These are phyloP conservation scores for Aspergillus affinis DNA, from an alignment of 495 filamentous ascomycete genomes.

Conservation along the genomic window DNA sequence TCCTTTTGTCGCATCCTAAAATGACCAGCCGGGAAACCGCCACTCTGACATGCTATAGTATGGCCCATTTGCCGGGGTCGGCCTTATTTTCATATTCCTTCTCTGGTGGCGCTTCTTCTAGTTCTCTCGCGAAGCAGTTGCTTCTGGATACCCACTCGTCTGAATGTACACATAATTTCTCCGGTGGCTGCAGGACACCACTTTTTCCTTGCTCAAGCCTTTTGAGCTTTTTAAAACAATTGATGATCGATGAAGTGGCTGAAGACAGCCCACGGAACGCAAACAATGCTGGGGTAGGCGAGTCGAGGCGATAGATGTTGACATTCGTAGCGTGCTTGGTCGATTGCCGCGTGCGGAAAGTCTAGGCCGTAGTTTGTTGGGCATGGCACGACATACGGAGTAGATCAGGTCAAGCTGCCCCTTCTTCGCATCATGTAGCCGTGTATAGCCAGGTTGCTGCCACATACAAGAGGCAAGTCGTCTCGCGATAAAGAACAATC, in stretches of 20 bases:
- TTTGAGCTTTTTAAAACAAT: constrained; percentile 8
- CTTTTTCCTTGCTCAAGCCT: constrained; percentile 21
- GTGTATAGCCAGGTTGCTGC: neutral
- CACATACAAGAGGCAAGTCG: neutral
- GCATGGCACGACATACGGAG: too few species aligned
- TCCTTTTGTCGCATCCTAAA: neutral
- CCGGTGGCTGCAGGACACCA: constrained; percentile 41
- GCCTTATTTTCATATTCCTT: constrained; percentile 76
- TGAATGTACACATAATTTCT: constrained; percentile 47
- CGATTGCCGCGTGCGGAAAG: neutral
- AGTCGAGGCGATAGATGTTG: neutral
- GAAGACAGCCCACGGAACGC: neutral
- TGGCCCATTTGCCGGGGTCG: constrained; percentile 79
- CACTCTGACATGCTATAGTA: constrained; percentile 55
- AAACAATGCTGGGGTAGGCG: neutral
- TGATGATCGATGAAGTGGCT: constrained; percentile 6
- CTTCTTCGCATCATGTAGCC: too few species aligned
- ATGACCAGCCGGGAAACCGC: neutral
- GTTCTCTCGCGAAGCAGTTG: constrained; percentile 10
- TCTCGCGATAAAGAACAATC: neutral
- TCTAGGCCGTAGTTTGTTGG: neutral
- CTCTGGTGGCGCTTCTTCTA: constrained; percentile 93
- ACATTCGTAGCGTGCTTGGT: neutral
- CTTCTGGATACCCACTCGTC: constrained; percentile 27
- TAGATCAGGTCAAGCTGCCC: too few species aligned